Evolutionary conservation across 345 rosid species (phyloP).

Genomic region (Syzygium aqueum): DNA sequence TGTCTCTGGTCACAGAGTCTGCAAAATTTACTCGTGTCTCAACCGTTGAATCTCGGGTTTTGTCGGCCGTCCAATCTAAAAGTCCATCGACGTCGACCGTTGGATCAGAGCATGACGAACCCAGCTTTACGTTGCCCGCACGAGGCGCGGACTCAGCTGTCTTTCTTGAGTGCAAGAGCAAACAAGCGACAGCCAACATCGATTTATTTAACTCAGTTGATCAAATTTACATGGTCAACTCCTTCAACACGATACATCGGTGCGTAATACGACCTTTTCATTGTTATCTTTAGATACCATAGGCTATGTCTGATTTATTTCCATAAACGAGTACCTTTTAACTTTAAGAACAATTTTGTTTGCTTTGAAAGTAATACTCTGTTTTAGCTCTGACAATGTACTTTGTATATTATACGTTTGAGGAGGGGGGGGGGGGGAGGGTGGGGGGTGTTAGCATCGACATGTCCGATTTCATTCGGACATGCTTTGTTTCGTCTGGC

Average conservation of each 20-base stretch:
- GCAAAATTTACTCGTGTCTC: not conserved
- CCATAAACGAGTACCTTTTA: not conserved
- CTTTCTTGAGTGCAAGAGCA: not conserved
- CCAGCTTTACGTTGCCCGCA: accelerated
- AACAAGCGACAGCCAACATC: not conserved
- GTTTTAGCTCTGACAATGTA: not conserved
- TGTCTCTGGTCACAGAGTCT: not conserved
- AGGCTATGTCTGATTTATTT: not conserved
- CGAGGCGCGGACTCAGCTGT: not conserved
- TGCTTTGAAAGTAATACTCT: not conserved
- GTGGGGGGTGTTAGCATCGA: too few relatives aligned
- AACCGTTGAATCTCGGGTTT: not conserved
- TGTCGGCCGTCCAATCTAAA: not conserved
- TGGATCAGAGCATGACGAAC: not conserved
- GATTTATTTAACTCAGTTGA: not conserved
- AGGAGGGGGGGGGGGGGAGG: too few relatives aligned
- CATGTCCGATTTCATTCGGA: too few relatives aligned
- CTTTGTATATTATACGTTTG: not conserved
- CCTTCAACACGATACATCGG: accelerated
- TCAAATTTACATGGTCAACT: not conserved
- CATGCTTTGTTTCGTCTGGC: not conserved
- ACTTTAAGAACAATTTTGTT: too few relatives aligned
- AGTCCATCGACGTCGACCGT: not conserved
- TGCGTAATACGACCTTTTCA: not conserved
- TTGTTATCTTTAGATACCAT: not conserved